phyloP scores from a whole-genome alignment of 208 protist genomes.

The Porcisia hertigi region DNA sequence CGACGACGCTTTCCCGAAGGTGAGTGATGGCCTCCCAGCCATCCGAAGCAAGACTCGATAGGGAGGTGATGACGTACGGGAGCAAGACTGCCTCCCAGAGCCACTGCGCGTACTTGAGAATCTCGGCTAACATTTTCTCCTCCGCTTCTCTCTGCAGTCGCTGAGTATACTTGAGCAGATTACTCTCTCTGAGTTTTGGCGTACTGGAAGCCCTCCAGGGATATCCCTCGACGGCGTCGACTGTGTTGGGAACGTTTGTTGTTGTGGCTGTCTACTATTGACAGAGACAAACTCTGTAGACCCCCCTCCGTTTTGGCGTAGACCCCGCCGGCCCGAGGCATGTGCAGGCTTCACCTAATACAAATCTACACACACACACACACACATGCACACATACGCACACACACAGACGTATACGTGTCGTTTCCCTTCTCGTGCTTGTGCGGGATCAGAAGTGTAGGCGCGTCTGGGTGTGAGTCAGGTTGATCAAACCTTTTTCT shows the following conservation, averaged over 20 bases:
- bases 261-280: too few relatives aligned
- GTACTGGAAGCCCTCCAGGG: not conserved
- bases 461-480: not conserved
- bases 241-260: too few relatives aligned
- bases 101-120: slow-evolving; percentile 35
- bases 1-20: slow-evolving; percentile 51
- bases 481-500: not conserved
- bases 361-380: not conserved
- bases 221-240: too few relatives aligned
- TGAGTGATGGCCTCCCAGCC: slow-evolving; percentile 54
- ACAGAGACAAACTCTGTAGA: too few relatives aligned
- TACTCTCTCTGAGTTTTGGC: not conserved
- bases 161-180: not conserved
- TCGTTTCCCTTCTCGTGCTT: not conserved
- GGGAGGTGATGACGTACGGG: slow-evolving; percentile 48
- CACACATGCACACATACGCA: not conserved
- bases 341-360: not conserved
- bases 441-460: not conserved
- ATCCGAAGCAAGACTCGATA: slow-evolving; percentile 53
- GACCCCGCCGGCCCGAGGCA: not conserved
- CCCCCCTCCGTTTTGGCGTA: too few relatives aligned
- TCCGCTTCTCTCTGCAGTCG: not conserved
- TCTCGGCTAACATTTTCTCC: slow-evolving; percentile 23
- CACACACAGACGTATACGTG: not conserved
- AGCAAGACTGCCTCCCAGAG: slow-evolving; percentile 53